phyloP scores from a whole-genome alignment of 495 filamentous ascomycete species.

The Neurospora sp. region DNA sequence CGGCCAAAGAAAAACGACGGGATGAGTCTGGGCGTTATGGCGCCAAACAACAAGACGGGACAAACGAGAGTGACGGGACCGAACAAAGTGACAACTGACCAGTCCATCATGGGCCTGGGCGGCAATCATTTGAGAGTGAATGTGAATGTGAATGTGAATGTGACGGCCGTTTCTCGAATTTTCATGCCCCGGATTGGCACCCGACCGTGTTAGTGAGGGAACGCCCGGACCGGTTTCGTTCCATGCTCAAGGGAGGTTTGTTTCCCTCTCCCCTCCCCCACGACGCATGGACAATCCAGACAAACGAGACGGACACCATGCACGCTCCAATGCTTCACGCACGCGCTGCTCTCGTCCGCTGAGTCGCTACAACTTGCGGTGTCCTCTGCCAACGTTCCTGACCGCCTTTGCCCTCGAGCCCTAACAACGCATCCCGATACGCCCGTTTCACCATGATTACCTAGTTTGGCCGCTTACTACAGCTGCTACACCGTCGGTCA shows the following conservation, averaged over 20 bases:
- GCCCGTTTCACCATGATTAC: conserved; percentile 1
- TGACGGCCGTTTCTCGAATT: conserved; percentile 5
- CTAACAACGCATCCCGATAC: conserved; percentile 3
- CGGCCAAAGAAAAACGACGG: background rate
- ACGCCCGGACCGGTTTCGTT: background rate
- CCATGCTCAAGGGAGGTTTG: background rate
- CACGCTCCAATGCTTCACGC: background rate
- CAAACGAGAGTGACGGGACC: background rate
- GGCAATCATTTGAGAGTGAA: background rate
- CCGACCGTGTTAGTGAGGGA: background rate
- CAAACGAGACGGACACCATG: background rate
- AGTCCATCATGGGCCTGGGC: background rate
- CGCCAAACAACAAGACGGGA: background rate
- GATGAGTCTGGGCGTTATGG: background rate
- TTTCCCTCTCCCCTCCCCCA: conserved; percentile 7
- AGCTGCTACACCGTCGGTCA: background rate
- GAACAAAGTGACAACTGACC: background rate
- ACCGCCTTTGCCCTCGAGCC: conserved; percentile 6
- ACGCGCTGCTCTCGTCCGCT: background rate
- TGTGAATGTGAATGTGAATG: background rate
- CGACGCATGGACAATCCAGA: conserved; percentile 13
- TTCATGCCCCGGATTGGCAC: conserved; percentile 14
- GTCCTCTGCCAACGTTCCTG: conserved; percentile 1
- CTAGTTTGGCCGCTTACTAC: too few species aligned
- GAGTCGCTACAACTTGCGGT: conserved; percentile 17